Evolutionary conservation across 2,329 filamentous ascomycete genomes (phyloP).

Genomic region (Pochonia chlamydosporia): DNA sequence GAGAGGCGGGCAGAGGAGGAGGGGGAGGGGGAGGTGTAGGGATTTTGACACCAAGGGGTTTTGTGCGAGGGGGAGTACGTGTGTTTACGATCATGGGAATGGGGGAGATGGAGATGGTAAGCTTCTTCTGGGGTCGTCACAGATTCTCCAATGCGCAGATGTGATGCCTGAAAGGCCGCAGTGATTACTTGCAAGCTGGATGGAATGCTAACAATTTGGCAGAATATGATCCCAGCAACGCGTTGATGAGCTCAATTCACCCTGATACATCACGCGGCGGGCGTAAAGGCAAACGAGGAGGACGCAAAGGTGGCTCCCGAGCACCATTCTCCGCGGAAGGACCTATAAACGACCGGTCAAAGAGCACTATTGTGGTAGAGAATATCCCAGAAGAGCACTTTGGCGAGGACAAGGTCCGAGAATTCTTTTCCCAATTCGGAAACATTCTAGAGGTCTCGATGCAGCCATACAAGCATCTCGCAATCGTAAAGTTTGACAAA

Average conservation of each 20-base stretch:
- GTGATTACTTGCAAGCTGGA: not conserved
- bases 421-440: conserved; percentile 70
- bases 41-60: conserved; percentile 70
- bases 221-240: conserved; percentile 30
- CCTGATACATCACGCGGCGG: conserved; percentile 12
- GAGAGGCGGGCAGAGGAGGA: conserved; percentile 27
- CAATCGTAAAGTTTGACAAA: conserved; percentile 62
- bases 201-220: not conserved
- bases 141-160: too few species aligned
- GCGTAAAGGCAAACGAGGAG: conserved; percentile 29
- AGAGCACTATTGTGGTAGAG: conserved; percentile 68
- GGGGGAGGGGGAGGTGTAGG: conserved; percentile 47
- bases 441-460: conserved; percentile 57
- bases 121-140: too few species aligned
- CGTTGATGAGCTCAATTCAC: conserved; percentile 15
- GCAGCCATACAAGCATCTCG: conserved; percentile 60
- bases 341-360: conserved; percentile 55
- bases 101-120: conserved; percentile 18
- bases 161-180: too few species aligned
- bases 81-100: conserved; percentile 61
- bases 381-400: conserved; percentile 70
- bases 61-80: conserved; percentile 61
- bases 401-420: conserved; percentile 56
- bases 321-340: conserved; percentile 61
- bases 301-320: conserved; percentile 31